Evolutionary conservation across 2,329 filamentous ascomycete genomes (phyloP).

Genomic region (Parastagonospora avenae): DNA sequence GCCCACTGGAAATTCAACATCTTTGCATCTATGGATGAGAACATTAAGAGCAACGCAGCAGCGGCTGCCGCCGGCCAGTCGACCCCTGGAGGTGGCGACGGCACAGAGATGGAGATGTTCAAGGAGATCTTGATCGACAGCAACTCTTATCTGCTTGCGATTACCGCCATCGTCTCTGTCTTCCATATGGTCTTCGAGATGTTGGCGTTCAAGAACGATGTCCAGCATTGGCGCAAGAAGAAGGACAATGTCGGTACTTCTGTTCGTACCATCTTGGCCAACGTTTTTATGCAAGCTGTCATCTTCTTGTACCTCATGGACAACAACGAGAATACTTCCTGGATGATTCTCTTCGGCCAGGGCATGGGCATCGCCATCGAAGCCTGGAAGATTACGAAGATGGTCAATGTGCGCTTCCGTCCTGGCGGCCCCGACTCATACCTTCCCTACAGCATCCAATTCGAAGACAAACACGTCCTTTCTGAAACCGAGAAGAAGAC

Average conservation of each 20-base stretch:
- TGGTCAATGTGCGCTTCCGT: constrained; percentile 85
- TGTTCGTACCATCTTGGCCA: constrained; percentile 92
- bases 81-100: constrained; percentile 80
- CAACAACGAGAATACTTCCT: constrained; percentile 96
- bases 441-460: constrained; percentile 78
- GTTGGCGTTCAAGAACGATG: constrained; percentile 95
- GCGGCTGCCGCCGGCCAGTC: constrained; percentile 75
- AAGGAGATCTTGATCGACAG: constrained; percentile 95
- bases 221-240: constrained; percentile 98
- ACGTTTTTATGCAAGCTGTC: constrained; percentile 94
- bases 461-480: constrained; percentile 97
- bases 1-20: constrained; percentile 88
- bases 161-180: constrained; percentile 83
- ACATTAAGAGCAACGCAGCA: constrained; percentile 79
- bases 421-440: constrained; percentile 69
- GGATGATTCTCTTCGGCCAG: constrained; percentile 97
- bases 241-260: constrained; percentile 98
- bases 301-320: constrained; percentile 97
- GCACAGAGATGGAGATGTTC: constrained; percentile 93
- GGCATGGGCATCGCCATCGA: constrained; percentile 80
- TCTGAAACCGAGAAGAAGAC: constrained; percentile 97
- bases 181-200: constrained; percentile 95
- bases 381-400: constrained; percentile 95
- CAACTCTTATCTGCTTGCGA: constrained; percentile 85
- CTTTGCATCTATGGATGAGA: constrained; percentile 83